Conservation (phyloP, 1,284 basidiomycete species). For the Megacollybia platyphylla region DNA sequence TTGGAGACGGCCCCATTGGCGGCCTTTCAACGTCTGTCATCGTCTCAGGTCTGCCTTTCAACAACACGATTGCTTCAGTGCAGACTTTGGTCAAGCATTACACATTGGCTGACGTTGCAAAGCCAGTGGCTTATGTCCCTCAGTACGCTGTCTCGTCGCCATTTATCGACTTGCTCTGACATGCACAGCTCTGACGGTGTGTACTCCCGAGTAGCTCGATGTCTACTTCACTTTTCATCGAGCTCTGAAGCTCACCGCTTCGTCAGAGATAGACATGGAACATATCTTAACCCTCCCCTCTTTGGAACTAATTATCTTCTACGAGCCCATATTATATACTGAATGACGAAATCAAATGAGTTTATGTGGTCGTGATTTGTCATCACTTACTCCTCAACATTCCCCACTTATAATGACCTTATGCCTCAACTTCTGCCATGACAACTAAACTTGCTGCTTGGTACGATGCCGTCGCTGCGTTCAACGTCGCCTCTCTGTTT, state of each 20-base stretch:
- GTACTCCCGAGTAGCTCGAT: conserved; percentile 33
- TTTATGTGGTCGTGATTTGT: conserved; percentile 2
- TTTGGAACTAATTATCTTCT: conserved; percentile 30
- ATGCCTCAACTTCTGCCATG: not conserved
- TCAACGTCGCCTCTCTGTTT: conserved; percentile 30
- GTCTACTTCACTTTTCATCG: conserved; percentile 39
- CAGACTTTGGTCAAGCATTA: conserved; percentile 27
- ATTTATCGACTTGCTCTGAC: conserved; percentile 1
- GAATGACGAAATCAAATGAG: conserved; percentile 5
- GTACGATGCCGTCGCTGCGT: not conserved
- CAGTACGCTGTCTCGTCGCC: conserved; percentile 24
- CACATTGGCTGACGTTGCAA: conserved; percentile 23
- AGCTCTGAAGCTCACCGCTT: conserved; percentile 55
- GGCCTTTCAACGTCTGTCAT: conserved; percentile 35
- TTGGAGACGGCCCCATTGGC: conserved; percentile 40
- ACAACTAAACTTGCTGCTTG: not conserved
- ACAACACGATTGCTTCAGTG: conserved; percentile 20
- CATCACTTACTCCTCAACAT: conserved; percentile 1
- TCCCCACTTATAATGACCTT: not conserved
- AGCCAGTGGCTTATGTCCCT: conserved; percentile 34
- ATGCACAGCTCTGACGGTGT: conserved; percentile 20
- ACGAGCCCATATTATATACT: conserved; percentile 49
- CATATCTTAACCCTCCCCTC: conserved; percentile 24
- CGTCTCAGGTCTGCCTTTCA: conserved; percentile 48
- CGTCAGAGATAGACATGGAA: conserved; percentile 51